Evolutionary conservation across 371 early-diverging fungal genomes (phyloP).

Genomic region (Mortierella sp.): DNA sequence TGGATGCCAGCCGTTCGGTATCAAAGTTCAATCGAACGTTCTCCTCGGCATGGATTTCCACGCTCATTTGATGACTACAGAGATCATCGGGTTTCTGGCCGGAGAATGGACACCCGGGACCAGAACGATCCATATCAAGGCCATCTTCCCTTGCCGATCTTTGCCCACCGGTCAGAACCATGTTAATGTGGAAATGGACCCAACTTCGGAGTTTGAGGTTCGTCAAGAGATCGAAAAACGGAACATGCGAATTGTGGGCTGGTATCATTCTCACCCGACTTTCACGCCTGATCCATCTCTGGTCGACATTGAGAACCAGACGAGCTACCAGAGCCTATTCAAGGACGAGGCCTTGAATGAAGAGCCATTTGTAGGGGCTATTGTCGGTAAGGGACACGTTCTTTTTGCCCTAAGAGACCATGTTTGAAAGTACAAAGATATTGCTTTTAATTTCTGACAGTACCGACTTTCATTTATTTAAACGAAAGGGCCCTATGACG

Average conservation of each 20-base stretch:
- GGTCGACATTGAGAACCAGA: constrained; percentile 86
- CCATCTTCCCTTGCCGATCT: constrained; percentile 81
- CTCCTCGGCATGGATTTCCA: constrained; percentile 89
- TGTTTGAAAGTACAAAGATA: neutral
- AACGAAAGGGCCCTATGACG: constrained; percentile 80
- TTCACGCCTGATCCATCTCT: constrained; percentile 81
- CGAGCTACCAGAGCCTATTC: constrained; percentile 80
- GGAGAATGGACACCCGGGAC: constrained; percentile 75
- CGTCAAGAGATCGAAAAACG: constrained; percentile 77
- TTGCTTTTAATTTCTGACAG: neutral
- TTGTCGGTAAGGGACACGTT: constrained; percentile 73
- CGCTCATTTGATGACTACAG: constrained; percentile 85
- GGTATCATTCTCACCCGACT: constrained; percentile 91
- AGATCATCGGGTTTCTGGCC: constrained; percentile 89
- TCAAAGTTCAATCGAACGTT: constrained; percentile 80
- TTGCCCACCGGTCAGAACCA: constrained; percentile 77
- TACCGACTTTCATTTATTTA: neutral
- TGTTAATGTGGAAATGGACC: constrained; percentile 92
- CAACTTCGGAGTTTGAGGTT: constrained; percentile 81
- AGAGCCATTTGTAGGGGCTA: constrained; percentile 92
- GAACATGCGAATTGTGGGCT: constrained; percentile 85
- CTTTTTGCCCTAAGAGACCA: neutral
- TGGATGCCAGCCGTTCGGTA: constrained; percentile 83
- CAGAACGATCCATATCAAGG: constrained; percentile 63
- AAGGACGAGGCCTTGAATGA: constrained; percentile 60